phyloP scores from a whole-genome alignment of 208 protist species.

The Trypanosoma vivax region DNA sequence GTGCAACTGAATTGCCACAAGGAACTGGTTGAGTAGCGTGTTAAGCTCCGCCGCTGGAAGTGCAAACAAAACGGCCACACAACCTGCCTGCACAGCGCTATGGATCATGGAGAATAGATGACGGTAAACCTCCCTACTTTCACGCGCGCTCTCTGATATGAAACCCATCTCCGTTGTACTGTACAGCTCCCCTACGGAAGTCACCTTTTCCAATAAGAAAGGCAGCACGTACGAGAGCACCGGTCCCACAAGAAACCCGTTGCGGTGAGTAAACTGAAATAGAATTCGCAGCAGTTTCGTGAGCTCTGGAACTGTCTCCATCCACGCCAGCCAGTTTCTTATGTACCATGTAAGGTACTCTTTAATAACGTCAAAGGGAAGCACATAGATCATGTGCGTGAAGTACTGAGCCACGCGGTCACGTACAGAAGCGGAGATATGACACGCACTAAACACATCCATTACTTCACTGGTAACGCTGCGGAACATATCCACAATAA shows the following conservation, averaged over 20 bases:
- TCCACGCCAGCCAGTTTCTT: conserved; percentile 35
- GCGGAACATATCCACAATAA: conserved; percentile 28
- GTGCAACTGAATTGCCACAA: conserved; percentile 37
- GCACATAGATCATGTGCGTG: conserved; percentile 53
- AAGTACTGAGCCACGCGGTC: conserved; percentile 51
- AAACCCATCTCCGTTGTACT: conserved; percentile 28
- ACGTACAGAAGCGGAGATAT: conserved; percentile 29
- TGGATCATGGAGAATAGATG: conserved; percentile 60
- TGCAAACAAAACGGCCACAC: conserved; percentile 30
- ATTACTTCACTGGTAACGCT: conserved; percentile 35
- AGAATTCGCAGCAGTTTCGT: conserved; percentile 57
- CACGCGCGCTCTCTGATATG: conserved; percentile 50
- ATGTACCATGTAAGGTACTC: conserved; percentile 40
- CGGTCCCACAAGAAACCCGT: conserved; percentile 19
- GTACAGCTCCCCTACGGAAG: conserved; percentile 28
- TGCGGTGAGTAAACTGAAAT: conserved; percentile 56
- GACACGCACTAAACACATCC: conserved; percentile 25
- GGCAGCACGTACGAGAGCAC: conserved; percentile 33
- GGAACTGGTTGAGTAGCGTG: conserved; percentile 30
- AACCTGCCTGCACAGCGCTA: conserved; percentile 37
- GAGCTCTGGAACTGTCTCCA: conserved; percentile 53
- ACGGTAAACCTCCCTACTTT: conserved; percentile 59
- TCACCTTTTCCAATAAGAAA: conserved; percentile 34
- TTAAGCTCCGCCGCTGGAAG: conserved; percentile 25
- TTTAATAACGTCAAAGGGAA: conserved; percentile 45